Conservation (phyloP, 306 rosid genomes). For the Fagus sylvatica region DNA sequence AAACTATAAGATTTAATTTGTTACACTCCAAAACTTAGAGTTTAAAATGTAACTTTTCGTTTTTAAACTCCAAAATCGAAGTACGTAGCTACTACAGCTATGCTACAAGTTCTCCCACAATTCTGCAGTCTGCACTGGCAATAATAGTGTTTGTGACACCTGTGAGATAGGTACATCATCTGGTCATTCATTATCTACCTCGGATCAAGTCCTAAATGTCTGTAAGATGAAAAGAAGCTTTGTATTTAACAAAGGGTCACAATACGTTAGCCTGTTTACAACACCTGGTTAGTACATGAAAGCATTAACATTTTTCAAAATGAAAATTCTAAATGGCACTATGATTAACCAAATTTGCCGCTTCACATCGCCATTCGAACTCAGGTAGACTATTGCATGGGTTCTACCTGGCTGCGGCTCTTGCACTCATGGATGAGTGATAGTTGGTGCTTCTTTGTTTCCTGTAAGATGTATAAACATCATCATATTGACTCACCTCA, state of each 20-base stretch:
- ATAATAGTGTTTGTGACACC: too few relatives aligned
- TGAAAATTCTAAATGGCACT: background rate
- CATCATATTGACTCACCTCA: constrained; percentile 90
- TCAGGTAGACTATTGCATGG: background rate
- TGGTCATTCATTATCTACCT: background rate
- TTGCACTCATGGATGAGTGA: constrained; percentile 90
- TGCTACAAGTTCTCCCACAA: background rate
- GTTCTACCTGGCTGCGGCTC: constrained; percentile 64
- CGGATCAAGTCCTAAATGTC: background rate
- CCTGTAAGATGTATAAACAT: constrained; percentile 93
- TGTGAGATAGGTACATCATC: background rate
- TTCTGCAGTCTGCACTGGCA: background rate
- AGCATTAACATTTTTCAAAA: background rate
- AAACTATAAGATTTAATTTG: too few relatives aligned
- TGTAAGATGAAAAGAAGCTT: background rate
- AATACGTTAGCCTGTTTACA: background rate
- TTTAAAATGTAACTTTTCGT: too few relatives aligned
- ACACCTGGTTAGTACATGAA: background rate
- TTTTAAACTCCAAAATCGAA: too few relatives aligned
- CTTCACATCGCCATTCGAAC: background rate
- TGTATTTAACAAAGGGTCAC: background rate
- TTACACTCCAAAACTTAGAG: too few relatives aligned
- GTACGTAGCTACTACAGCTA: too few relatives aligned
- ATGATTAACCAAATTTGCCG: background rate
- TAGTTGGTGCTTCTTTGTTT: constrained; percentile 94